Evolutionary conservation across 1,284 basidiomycete genomes (phyloP).

Genomic region (Apiotrichum domesticum): DNA sequence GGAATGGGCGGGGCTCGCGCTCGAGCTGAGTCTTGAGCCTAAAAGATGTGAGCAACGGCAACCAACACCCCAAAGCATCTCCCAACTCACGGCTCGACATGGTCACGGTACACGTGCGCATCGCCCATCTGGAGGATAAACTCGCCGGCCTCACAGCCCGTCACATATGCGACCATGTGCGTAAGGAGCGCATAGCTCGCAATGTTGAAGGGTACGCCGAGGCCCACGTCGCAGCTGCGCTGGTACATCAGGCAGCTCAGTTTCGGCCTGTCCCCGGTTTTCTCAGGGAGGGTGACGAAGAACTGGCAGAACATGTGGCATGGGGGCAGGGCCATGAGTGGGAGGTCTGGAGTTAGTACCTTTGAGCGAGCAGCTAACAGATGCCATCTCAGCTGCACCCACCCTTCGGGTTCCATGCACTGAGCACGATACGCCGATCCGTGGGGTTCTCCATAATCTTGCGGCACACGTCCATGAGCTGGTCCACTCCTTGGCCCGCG

Average conservation of each 20-base stretch:
- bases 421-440: conserved; percentile 90
- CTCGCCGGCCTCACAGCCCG: conserved; percentile 76
- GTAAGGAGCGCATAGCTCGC: conserved; percentile 94
- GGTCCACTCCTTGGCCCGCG: conserved; percentile 84
- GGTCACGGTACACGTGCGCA: conserved; percentile 92
- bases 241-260: conserved; percentile 97
- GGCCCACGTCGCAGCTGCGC: conserved; percentile 91
- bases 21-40: conserved; percentile 68
- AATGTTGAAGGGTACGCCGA: conserved; percentile 98
- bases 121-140: conserved; percentile 92
- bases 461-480: conserved; percentile 76
- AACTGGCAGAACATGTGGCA: conserved; percentile 99
- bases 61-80: background rate
- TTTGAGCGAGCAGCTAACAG: background rate
- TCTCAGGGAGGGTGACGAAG: conserved; percentile 76
- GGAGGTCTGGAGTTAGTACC: conserved; percentile 59
- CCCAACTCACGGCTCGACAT: conserved; percentile 61
- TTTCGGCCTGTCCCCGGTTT: conserved; percentile 53
- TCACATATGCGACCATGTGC: conserved; percentile 92
- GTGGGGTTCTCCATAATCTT: conserved; percentile 93
- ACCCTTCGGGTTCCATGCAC: conserved; percentile 97
- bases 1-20: conserved; percentile 74
- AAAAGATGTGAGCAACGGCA: background rate
- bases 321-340: conserved; percentile 90
- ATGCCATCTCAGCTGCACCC: conserved; percentile 22